A percentile compares a stretch with the other conserved stretches of the same genome.
phyloP scores from a whole-genome alignment of 2,329 filamentous ascomycete species.

The Trichoderma sp. region DNA sequence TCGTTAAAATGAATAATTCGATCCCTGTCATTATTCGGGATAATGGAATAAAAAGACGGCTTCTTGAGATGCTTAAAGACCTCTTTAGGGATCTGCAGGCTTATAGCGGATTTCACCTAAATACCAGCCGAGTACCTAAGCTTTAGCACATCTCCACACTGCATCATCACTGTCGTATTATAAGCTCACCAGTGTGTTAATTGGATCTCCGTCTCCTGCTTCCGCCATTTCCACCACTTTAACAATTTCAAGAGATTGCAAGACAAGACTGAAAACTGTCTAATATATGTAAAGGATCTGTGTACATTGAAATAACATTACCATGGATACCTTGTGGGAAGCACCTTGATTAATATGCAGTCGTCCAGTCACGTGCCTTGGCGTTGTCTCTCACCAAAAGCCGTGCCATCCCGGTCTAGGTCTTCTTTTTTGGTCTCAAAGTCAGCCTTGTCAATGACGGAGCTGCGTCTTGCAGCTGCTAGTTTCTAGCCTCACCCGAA shows the following conservation, averaged over 20 bases:
- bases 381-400: conserved; percentile 2
- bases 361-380: conserved; percentile 16
- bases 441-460: conserved; percentile 17
- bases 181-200: neutral
- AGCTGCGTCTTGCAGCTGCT: neutral
- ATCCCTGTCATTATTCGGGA: neutral
- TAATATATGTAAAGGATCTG: neutral
- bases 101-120: neutral
- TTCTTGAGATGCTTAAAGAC: neutral
- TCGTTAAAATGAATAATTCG: neutral
- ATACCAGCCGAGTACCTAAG: neutral
- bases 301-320: neutral
- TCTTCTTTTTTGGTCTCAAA: neutral
- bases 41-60: neutral
- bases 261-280: neutral
- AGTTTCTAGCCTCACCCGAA: neutral
- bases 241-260: neutral
- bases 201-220: neutral
- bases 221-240: neutral
- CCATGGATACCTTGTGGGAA: neutral
- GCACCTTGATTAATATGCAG: neutral
- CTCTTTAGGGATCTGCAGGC: neutral
- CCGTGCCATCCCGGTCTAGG: neutral
- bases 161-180: neutral
- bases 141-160: neutral